Conservation (phyloP, 2,329 filamentous ascomycete genomes). For the Eutypa lata region DNA sequence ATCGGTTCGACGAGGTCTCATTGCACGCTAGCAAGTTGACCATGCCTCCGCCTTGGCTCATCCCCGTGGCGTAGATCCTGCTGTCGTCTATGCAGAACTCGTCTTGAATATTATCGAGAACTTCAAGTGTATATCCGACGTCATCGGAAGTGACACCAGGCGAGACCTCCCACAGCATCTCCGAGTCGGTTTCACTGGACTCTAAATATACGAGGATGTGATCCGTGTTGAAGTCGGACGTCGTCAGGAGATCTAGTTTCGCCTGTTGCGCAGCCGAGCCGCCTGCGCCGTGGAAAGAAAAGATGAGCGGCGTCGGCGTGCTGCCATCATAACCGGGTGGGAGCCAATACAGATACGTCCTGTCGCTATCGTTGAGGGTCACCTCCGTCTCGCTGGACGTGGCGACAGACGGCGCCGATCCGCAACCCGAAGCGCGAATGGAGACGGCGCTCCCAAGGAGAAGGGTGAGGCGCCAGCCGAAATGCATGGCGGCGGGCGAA, state of each 20-base stretch:
- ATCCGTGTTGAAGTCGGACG: slow-evolving; percentile 3
- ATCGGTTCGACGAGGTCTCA: neutral
- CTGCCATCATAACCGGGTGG: neutral
- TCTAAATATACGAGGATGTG: slow-evolving; percentile 3
- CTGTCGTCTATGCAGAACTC: slow-evolving; percentile 11
- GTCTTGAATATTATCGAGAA: slow-evolving; percentile 14
- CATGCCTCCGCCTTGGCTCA: slow-evolving; percentile 5
- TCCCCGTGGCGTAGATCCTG: slow-evolving; percentile 4
- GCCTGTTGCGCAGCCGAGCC: neutral
- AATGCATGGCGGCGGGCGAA: neutral
- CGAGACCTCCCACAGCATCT: slow-evolving; percentile 1
- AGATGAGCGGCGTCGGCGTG: neutral
- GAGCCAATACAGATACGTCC: slow-evolving; percentile 1
- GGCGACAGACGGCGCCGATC: neutral
- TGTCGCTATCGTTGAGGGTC: neutral
- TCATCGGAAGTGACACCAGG: neutral
- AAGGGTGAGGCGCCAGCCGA: neutral
- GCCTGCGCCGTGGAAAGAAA: slow-evolving; percentile 2
- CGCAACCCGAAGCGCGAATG: neutral
- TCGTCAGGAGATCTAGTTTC: slow-evolving; percentile 2
- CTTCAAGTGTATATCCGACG: neutral
- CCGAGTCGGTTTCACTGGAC: neutral
- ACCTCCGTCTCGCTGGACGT: neutral
- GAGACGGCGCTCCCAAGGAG: neutral
- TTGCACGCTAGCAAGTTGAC: slow-evolving; percentile 2